Evolutionary conservation across 768 basidiomycete species (phyloP), one percentile per base, ranked within the genome.

Genomic region (Lentinula edodes): DNA sequence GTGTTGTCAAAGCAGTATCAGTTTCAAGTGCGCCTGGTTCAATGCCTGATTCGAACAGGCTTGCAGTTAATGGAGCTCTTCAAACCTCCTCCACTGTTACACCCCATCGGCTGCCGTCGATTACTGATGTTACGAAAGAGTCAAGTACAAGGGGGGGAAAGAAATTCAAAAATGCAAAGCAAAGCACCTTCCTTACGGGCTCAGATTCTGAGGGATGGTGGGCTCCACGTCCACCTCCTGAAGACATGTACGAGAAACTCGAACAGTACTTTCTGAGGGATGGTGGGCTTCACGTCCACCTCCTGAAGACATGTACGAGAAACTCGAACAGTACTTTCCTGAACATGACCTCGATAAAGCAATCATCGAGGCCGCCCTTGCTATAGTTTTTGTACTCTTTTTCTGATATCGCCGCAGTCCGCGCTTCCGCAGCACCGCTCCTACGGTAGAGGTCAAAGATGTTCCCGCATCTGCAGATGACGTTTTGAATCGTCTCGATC

Each of bases 321-420:
- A 91, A 60, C 81, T 99, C 7, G 92, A 98, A 66, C 87, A 90
- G 63, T 98, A 93, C 78, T 99, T 99, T 81, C 95, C 96, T 0
- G 88, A 90, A 65, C 92, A 97, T 70, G 95, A 98, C 69, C 84
- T 98, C 52, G 97, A 98, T 73, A 91, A 94, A 70, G 95, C 95
- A 1, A 89, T 98, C 65, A 91, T 98, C 58, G 96, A 98, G 66
- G 86, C 89, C 36, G 82, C 80, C 68, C 74, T 92, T 48, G 79
- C 76, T 10, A 69, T 83, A 43, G 80, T 78, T 12, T 65, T 86
- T 41, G 71, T 73, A 46, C 71, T 80, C 9, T 88, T 84, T 67
- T 73, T 89, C 63, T 84, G 84, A 73, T 89, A 89, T 70, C 85
- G 89, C 59, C 83, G 85, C 61, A 83, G 77, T 63, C 70, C 71